phyloP scores from a whole-genome alignment of 2,329 filamentous ascomycete species.

The Fusarium pseudograminearum region DNA sequence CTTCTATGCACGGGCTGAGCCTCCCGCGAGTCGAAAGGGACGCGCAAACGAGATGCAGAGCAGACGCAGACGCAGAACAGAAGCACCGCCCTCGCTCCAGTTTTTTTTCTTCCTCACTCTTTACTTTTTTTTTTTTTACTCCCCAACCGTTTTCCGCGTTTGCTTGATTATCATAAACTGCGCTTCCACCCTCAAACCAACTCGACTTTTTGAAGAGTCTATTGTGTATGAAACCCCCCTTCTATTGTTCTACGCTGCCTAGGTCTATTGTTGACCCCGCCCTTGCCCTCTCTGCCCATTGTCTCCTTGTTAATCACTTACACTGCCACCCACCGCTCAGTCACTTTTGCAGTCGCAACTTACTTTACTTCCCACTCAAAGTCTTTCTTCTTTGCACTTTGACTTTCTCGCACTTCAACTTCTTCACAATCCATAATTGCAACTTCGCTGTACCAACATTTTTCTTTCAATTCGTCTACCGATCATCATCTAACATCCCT shows the following conservation, averaged over 20 bases:
- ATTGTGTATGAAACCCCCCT: conserved; percentile 21
- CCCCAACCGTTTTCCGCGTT: conserved; percentile 14
- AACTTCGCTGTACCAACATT: not conserved
- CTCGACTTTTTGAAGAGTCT: not conserved
- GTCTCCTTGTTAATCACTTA: conserved; percentile 27
- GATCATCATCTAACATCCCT: conserved; percentile 33
- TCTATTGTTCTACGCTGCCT: not conserved
- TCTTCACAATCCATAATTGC: not conserved
- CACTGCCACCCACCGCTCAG: conserved; percentile 13
- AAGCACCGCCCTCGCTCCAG: conserved; percentile 37
- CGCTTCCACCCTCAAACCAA: not conserved
- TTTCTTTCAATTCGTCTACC: not conserved
- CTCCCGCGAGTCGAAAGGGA: conserved; percentile 21
- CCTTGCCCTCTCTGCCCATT: not conserved
- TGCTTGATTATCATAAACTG: conserved; percentile 13
- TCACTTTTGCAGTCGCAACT: conserved; percentile 2
- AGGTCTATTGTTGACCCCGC: conserved; percentile 1
- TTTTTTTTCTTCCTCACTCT: conserved; percentile 30
- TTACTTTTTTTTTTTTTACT: conserved; percentile 9
- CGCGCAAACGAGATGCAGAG: conserved; percentile 7
- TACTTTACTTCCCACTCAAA: not conserved
- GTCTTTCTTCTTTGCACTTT: not conserved
- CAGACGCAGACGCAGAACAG: not conserved
- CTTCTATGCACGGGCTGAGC: conserved; percentile 25
- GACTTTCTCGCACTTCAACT: not conserved